Evolutionary conservation across 495 filamentous ascomycete genomes (phyloP).

Genomic region (Extremus antarcticus): DNA sequence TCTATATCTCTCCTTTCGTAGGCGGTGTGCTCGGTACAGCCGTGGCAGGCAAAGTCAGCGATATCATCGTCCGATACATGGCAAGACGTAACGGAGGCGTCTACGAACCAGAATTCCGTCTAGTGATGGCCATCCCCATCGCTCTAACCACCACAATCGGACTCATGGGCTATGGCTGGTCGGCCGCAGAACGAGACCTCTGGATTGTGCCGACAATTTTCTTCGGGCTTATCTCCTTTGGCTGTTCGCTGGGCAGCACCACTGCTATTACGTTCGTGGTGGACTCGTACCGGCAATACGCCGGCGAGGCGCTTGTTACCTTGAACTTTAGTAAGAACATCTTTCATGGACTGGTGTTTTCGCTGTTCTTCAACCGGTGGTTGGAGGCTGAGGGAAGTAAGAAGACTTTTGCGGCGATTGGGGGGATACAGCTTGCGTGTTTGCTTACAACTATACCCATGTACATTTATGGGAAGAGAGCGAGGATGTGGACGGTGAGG

Average conservation of each 20-base stretch:
- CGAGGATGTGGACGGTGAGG: slow-evolving; percentile 92
- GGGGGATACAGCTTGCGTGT: slow-evolving; percentile 73
- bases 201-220: slow-evolving; percentile 93
- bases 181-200: slow-evolving; percentile 55
- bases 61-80: slow-evolving; percentile 71
- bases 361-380: slow-evolving; percentile 84
- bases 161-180: slow-evolving; percentile 92
- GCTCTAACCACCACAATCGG: slow-evolving; percentile 70
- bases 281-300: slow-evolving; percentile 88
- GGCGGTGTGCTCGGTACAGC: slow-evolving; percentile 84
- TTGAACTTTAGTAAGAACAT: slow-evolving; percentile 78
- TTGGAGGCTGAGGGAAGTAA: slow-evolving; percentile 63
- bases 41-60: slow-evolving; percentile 80
- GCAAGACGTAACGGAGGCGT: slow-evolving; percentile 76
- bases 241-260: slow-evolving; percentile 84
- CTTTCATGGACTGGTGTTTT: slow-evolving; percentile 43
- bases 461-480: slow-evolving; percentile 91
- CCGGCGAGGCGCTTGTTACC: slow-evolving; percentile 88
- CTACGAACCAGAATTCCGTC: slow-evolving; percentile 90
- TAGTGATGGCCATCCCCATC: slow-evolving; percentile 83
- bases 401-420: slow-evolving; percentile 69
- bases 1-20: slow-evolving; percentile 84
- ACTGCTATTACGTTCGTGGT: slow-evolving; percentile 92
- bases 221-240: slow-evolving; percentile 87
- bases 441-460: slow-evolving; percentile 74